Conservation (phyloP, 306 rosid genomes). For the Sphenostylis stenocarpa region DNA sequence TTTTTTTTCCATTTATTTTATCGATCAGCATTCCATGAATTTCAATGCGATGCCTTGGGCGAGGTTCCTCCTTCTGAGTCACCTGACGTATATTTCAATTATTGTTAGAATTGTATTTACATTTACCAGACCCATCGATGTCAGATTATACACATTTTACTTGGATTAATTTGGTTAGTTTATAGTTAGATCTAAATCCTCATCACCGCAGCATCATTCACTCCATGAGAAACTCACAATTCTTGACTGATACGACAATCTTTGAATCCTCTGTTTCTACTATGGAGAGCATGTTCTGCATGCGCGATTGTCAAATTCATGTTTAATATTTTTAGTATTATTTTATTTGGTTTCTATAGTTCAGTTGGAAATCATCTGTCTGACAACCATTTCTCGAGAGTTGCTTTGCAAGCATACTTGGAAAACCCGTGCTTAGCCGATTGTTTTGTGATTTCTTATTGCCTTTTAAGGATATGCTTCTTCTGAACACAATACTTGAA, state of each 20-base stretch:
- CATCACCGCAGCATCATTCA: neutral
- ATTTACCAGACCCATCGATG: neutral
- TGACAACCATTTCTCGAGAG: neutral
- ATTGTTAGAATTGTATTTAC: neutral
- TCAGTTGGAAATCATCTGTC: neutral
- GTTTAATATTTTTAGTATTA: neutral
- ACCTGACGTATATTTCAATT: neutral
- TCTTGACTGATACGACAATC: neutral
- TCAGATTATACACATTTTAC: neutral
- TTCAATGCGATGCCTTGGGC: neutral
- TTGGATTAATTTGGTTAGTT: neutral
- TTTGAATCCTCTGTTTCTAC: neutral
- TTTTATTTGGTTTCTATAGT: neutral
- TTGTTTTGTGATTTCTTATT: neutral
- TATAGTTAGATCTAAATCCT: neutral
- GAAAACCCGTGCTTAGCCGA: neutral
- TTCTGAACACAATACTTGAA: neutral
- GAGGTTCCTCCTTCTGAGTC: neutral
- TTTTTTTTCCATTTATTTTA: neutral
- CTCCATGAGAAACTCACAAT: neutral
- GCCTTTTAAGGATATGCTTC: conserved; percentile 18
- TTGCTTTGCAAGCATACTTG: neutral
- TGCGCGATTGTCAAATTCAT: neutral
- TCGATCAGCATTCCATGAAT: neutral
- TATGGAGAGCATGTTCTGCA: neutral